These are phyloP conservation scores for Backusella westeae DNA, from an alignment of 192 early-diverging fungal genomes.

Conservation along the genomic window DNA sequence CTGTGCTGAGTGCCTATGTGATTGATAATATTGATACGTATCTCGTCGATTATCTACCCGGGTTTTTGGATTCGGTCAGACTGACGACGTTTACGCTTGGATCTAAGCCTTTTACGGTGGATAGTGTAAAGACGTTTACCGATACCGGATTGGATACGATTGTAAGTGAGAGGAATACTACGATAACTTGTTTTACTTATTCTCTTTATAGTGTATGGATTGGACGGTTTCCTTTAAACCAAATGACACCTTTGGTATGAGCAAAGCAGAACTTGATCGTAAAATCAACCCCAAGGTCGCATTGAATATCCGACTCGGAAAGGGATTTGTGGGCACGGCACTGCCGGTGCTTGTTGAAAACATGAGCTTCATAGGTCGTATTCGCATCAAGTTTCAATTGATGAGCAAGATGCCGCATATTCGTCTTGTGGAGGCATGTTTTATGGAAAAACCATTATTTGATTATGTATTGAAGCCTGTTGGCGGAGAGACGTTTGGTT, in stretches of 20 bases:
- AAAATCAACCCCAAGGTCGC: constrained; percentile 71
- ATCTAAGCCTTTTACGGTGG: constrained; percentile 58
- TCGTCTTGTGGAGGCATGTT: constrained; percentile 63
- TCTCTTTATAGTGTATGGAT: constrained; percentile 57
- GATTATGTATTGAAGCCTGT: constrained; percentile 81
- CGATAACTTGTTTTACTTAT: constrained; percentile 1
- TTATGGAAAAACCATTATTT: constrained; percentile 69
- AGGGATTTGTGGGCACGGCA: constrained; percentile 72
- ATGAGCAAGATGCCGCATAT: constrained; percentile 76
- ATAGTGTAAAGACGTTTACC: constrained; percentile 53
- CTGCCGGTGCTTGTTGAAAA: constrained; percentile 75
- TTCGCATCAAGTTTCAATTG: constrained; percentile 71
- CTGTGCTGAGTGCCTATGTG: constrained; percentile 64
- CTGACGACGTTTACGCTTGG: constrained; percentile 65
- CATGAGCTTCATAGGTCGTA: constrained; percentile 66
- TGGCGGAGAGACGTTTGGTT: constrained; percentile 63
- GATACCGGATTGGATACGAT: constrained; percentile 52
- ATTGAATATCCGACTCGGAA: constrained; percentile 73
- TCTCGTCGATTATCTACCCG: constrained; percentile 61
- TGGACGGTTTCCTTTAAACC: constrained; percentile 75
- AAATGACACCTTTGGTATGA: constrained; percentile 59
- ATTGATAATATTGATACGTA: constrained; percentile 61
- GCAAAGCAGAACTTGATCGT: constrained; percentile 45
- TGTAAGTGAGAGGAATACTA: constrained; percentile 26
- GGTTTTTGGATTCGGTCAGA: constrained; percentile 62